Percentiles rank a stretch among this genome's conserved stretches.
Evolutionary conservation across 208 protist genomes (phyloP).

Genomic region (Trypanosoma cruzi): DNA sequence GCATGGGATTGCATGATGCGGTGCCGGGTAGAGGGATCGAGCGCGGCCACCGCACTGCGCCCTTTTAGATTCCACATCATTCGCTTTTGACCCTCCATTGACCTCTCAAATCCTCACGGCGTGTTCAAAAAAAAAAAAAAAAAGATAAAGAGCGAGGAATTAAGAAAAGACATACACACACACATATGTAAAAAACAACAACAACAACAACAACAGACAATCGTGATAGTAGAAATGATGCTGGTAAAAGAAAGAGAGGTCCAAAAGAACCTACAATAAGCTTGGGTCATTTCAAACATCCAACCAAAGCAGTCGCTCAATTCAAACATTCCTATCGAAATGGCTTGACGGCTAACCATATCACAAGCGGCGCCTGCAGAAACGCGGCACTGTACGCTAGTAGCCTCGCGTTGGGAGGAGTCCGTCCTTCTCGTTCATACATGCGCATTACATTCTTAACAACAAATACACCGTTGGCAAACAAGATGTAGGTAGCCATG

Average conservation of each 20-base stretch:
- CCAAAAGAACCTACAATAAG: too few relatives aligned
- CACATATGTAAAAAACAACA: too few relatives aligned
- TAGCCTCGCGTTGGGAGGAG: conserved; percentile 45
- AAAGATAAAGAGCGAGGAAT: too few relatives aligned
- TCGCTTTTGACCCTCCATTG: conserved; percentile 5
- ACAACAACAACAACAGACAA: too few relatives aligned
- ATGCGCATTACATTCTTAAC: conserved; percentile 32
- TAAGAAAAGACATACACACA: too few relatives aligned
- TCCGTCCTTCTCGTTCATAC: conserved; percentile 43
- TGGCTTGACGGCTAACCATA: conserved; percentile 61
- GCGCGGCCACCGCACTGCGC: conserved; percentile 44
- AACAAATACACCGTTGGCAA: conserved; percentile 57
- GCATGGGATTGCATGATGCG: conserved; percentile 55
- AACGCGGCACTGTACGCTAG: conserved; percentile 45
- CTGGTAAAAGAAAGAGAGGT: too few relatives aligned
- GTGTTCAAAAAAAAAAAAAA: too few relatives aligned
- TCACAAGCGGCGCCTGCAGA: conserved; percentile 46
- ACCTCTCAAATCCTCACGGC: too few relatives aligned
- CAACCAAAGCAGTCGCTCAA: too few relatives aligned
- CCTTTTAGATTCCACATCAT: conserved; percentile 73
- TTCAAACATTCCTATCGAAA: conserved; percentile 22
- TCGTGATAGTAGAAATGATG: too few relatives aligned
- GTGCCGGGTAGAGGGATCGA: conserved; percentile 63
- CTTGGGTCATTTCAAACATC: too few relatives aligned
- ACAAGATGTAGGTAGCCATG: conserved; percentile 44